A percentile compares a stretch with the other conserved stretches of the same genome.
Conservation (phyloP, 2,329 filamentous ascomycete genomes). For the Cordyceps sp. region DNA sequence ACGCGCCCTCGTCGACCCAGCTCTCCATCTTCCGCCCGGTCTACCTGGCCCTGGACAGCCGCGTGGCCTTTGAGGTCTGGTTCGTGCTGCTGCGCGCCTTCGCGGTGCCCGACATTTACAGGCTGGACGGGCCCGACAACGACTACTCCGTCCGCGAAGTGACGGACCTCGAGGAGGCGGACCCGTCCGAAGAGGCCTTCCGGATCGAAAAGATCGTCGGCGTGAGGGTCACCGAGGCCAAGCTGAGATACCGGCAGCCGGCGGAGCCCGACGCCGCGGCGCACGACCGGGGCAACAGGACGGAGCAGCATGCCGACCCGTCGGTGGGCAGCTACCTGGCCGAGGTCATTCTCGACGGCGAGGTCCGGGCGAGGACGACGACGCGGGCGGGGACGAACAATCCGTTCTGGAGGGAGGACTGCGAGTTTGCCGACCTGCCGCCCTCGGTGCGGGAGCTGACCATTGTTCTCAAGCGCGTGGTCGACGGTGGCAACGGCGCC, state of each 20-base stretch:
- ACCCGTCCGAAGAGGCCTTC: slow-evolving; percentile 31
- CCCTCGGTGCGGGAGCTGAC: slow-evolving; percentile 51
- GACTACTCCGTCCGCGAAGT: slow-evolving; percentile 24
- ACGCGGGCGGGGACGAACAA: slow-evolving; percentile 54
- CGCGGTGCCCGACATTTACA: slow-evolving; percentile 81
- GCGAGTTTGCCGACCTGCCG: slow-evolving; percentile 60
- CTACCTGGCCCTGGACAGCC: slow-evolving; percentile 72
- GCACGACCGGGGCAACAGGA: slow-evolving; percentile 6
- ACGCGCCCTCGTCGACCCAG: slow-evolving; percentile 56
- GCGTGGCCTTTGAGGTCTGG: slow-evolving; percentile 94
- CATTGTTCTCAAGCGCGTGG: slow-evolving; percentile 52
- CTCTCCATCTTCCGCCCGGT: slow-evolving; percentile 72
- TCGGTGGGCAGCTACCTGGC: slow-evolving; percentile 56
- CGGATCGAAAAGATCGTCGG: slow-evolving; percentile 44
- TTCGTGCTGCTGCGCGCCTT: slow-evolving; percentile 84
- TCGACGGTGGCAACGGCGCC: slow-evolving; percentile 15
- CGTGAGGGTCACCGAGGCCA: slow-evolving; percentile 44
- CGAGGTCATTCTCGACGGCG: slow-evolving; percentile 65
- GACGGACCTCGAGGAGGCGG: slow-evolving; percentile 19
- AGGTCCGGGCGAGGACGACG: slow-evolving; percentile 59
- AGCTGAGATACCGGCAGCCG: slow-evolving; percentile 26
- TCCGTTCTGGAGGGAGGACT: slow-evolving; percentile 72
- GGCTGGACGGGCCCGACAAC: slow-evolving; percentile 28
- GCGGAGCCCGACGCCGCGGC: slow-evolving; percentile 7
- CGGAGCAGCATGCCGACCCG: slow-evolving; percentile 23